Evolutionary conservation across 225 moss, liverwort and hornwort genomes (phyloP), one percentile per base, ranked within the genome.

Genomic region (Polytrichum commune): DNA sequence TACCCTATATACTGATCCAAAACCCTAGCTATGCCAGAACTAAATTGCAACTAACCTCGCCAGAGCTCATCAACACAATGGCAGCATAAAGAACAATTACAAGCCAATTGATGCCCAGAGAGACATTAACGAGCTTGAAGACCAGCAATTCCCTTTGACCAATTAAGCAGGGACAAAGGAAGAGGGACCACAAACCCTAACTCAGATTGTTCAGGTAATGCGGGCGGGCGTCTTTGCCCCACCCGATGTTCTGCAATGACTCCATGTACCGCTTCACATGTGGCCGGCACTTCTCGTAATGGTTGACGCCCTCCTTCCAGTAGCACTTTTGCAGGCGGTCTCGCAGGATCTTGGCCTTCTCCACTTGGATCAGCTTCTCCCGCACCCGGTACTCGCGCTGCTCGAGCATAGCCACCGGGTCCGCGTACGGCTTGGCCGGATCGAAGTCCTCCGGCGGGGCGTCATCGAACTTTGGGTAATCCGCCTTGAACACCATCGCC

Each of bases 181-280:
- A 28, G 27, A 24, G 24, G 33, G 24, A 66, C 13, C 33, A 66
- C 10, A 35, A 22, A 53, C 16, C 68, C 54, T 68, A 68, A 6
- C 29, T 29, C 67, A 72, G 65, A 87, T 81, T 70, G 68, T 85
- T 88, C 57, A 88, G 60, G 77, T 94, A 95, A 13, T 74, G 77
- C n/a, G 95, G 97, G 70, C 86, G 92, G n/a, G 83, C 84, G 63
- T 98, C 92, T 79, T 98, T 98, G 77, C 97, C 97, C 97, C 97
- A 98, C 23, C 92, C 95, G 35, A 98, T 77, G 54, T 84, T 83
- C 82, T 90, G 82, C 77, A 91, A 84, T 9, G 95, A 95, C 25
- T 80, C 85, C 79, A 98, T 84, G 72, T 98, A 98, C 75, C 93
- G 88, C 68, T 83, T 85, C 27, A 98, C 95, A 22, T 82, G 72